Conservation (phyloP, 345 rosid genomes). For the Ceriops decandra region DNA sequence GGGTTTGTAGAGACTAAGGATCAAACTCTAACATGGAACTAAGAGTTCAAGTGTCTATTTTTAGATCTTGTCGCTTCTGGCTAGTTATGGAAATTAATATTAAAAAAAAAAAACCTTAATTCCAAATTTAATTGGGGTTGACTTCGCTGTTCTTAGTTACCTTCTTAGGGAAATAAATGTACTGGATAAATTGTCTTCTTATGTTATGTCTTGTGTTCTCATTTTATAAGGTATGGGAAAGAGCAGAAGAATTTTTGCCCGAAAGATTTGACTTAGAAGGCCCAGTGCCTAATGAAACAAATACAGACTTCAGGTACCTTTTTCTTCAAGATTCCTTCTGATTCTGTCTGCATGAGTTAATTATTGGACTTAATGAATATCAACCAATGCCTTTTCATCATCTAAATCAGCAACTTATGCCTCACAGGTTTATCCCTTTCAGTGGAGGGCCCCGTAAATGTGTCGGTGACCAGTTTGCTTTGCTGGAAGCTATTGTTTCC, state of each 20-base stretch:
- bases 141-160: too few species aligned
- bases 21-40: too few species aligned
- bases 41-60: too few species aligned
- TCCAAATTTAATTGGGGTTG: too few species aligned
- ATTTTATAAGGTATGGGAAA: constrained; percentile 80
- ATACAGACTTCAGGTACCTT: constrained; percentile 81
- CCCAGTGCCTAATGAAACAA: constrained; percentile 81
- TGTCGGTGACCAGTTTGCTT: constrained; percentile 93
- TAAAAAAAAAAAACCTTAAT: too few species aligned
- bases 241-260: constrained; percentile 83
- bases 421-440: constrained; percentile 76
- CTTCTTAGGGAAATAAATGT: too few species aligned
- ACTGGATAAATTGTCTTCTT: constrained; percentile 2
- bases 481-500: constrained; percentile 82
- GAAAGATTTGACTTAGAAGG: constrained; percentile 78
- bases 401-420: constrained; percentile 2
- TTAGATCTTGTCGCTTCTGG: too few species aligned
- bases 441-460: constrained; percentile 97
- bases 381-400: neutral
- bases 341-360: neutral
- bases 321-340: constrained; percentile 4
- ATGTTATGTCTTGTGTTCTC: neutral
- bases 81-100: too few species aligned
- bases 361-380: neutral
- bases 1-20: too few species aligned